phyloP scores from a whole-genome alignment of 441 rosid species.

The Caryocar brasiliense region DNA sequence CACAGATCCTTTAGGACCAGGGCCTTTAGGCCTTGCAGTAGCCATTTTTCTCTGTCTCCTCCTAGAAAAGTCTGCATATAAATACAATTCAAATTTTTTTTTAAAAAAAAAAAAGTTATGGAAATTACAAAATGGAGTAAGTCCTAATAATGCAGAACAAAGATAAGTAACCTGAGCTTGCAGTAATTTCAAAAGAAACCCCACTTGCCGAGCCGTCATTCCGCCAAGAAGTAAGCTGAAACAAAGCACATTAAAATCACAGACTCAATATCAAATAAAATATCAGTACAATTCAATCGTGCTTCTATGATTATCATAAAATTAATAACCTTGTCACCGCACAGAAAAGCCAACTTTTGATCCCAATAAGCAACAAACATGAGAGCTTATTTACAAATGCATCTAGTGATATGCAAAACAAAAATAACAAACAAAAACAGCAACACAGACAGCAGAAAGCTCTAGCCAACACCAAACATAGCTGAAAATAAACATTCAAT shows the following conservation, averaged over 20 bases:
- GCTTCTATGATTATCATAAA: not conserved
- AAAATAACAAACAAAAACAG: not conserved
- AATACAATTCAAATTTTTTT: conserved; percentile 4
- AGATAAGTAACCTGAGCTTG: conserved; percentile 48
- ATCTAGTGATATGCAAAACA: too few relatives aligned
- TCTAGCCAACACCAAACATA: not conserved
- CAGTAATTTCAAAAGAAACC: conserved; percentile 37
- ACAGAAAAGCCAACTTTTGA: not conserved
- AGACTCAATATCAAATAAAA: not conserved
- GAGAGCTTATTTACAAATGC: too few relatives aligned
- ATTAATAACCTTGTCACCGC: not conserved
- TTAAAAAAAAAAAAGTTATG: not conserved
- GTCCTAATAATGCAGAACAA: not conserved
- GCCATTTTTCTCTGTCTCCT: conserved; percentile 47
- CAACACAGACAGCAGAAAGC: conserved; percentile 1
- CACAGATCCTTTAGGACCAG: conserved; percentile 39
- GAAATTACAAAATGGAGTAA: not conserved
- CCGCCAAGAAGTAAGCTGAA: conserved; percentile 47
- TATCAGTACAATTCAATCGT: not conserved
- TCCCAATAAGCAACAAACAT: not conserved
- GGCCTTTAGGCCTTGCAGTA: conserved; percentile 37
- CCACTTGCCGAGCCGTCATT: conserved; percentile 23
- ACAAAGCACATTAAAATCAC: conserved; percentile 14
- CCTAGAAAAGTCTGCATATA: conserved; percentile 53
- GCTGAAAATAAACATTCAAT: not conserved